A percentile compares a stretch with the other conserved stretches of the same genome.
Conservation (phyloP, 2,329 filamentous ascomycete genomes). For the Diaporthe batatas region DNA sequence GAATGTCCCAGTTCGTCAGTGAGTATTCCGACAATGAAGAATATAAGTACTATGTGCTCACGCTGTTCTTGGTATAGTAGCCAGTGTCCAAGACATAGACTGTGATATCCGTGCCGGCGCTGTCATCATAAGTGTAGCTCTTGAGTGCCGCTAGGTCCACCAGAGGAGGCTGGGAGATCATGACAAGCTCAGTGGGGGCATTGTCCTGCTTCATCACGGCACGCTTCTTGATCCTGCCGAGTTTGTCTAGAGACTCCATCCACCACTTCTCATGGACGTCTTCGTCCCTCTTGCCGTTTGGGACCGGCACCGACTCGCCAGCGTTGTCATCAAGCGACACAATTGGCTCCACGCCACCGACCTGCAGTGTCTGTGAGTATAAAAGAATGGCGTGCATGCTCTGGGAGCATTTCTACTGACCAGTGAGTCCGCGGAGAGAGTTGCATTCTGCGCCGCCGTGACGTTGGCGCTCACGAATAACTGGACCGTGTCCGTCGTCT, state of each 20-base stretch:
- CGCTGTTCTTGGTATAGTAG: constrained; percentile 18
- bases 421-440: neutral
- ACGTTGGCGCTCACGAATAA: constrained; percentile 13
- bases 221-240: constrained; percentile 19
- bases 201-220: constrained; percentile 21
- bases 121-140: constrained; percentile 27
- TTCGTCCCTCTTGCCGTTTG: constrained; percentile 19
- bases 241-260: constrained; percentile 27
- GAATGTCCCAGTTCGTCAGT: neutral
- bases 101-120: neutral
- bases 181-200: constrained; percentile 10
- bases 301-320: neutral
- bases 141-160: constrained; percentile 12
- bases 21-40: neutral
- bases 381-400: neutral
- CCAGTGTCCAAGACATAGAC: constrained; percentile 30
- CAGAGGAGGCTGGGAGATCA: constrained; percentile 17
- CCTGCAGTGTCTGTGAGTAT: neutral
- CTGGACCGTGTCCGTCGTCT: neutral
- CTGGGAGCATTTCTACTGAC: neutral
- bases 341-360: constrained; percentile 21
- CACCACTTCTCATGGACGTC: constrained; percentile 27
- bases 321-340: constrained; percentile 17
- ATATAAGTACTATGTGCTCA: neutral
- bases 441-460: constrained; percentile 15